phyloP scores from a whole-genome alignment of 306 rosid species.

The Hippophae rhamnoides region DNA sequence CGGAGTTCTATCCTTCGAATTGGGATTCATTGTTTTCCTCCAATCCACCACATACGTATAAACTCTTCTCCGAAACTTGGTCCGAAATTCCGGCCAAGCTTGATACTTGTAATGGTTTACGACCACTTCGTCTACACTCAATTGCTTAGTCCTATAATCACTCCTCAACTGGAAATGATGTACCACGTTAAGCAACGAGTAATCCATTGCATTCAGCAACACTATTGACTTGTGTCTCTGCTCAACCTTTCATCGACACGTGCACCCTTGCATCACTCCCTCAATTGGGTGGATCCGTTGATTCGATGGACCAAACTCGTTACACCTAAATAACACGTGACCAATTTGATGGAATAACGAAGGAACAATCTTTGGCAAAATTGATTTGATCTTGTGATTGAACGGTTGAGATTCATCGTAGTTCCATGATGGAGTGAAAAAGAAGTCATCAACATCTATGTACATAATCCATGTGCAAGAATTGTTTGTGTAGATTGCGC shows the following conservation, averaged over 20 bases:
- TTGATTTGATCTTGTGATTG: conserved; percentile 25
- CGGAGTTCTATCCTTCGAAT: conserved; percentile 59
- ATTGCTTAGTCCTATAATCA: conserved; percentile 15
- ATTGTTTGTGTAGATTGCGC: conserved; percentile 22
- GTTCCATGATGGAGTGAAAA: conserved; percentile 45
- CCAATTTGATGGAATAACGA: conserved; percentile 17
- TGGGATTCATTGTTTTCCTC: conserved; percentile 31
- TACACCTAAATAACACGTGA: conserved; percentile 41
- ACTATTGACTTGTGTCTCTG: conserved; percentile 62
- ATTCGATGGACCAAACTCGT: conserved; percentile 62
- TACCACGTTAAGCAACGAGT: conserved; percentile 39
- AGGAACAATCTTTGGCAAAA: conserved; percentile 8
- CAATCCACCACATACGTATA: conserved; percentile 71
- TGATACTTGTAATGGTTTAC: conserved; percentile 81
- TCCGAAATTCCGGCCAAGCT: conserved; percentile 65
- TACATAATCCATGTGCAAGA: conserved; percentile 52
- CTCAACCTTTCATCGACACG: conserved; percentile 39
- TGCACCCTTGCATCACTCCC: conserved; percentile 75
- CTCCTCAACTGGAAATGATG: conserved; percentile 45
- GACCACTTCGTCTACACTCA: conserved; percentile 26
- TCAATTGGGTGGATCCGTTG: conserved; percentile 31
- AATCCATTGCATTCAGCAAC: conserved; percentile 47
- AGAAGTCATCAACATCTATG: conserved; percentile 59
- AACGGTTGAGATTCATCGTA: conserved; percentile 2
- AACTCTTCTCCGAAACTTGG: conserved; percentile 61